Percentiles rank a stretch among this genome's conserved stretches.
These are phyloP conservation scores for Rhodamnia rubescens DNA, from an alignment of 345 rosid species.

Conservation along the genomic window DNA sequence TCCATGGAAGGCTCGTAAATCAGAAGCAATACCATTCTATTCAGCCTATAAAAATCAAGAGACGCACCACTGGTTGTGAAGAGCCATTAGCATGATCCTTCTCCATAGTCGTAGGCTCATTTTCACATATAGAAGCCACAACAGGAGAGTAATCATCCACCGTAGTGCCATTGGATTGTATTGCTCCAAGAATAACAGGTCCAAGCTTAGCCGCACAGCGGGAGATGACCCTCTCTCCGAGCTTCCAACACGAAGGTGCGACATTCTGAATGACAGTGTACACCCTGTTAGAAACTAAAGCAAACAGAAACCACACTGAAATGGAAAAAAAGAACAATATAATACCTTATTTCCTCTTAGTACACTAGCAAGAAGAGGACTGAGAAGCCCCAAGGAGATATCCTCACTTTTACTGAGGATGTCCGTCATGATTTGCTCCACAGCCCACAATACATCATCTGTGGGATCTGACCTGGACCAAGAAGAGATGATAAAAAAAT, in stretches of 20 bases:
- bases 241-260: constrained; percentile 33
- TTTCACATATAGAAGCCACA: constrained; percentile 36
- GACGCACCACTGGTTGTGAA: constrained; percentile 30
- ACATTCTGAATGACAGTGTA: constrained; percentile 15
- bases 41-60: neutral
- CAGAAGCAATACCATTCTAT: neutral
- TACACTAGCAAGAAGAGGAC: constrained; percentile 45
- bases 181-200: constrained; percentile 37
- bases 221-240: constrained; percentile 46
- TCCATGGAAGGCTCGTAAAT: neutral
- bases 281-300: neutral
- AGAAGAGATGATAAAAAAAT: neutral
- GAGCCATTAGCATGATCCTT: constrained; percentile 6
- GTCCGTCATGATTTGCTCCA: constrained; percentile 62
- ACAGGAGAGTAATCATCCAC: constrained; percentile 47
- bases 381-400: constrained; percentile 37
- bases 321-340: neutral
- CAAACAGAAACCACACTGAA: neutral
- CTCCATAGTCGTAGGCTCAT: constrained; percentile 8
- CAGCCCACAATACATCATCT: constrained; percentile 27
- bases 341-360: constrained; percentile 50
- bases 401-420: constrained; percentile 52
- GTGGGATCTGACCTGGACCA: constrained; percentile 41
- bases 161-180: constrained; percentile 20
- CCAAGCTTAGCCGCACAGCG: constrained; percentile 44